These are phyloP conservation scores for Chrysoporthe puriensis DNA, from an alignment of 2,329 filamentous ascomycete species.

Conservation along the genomic window DNA sequence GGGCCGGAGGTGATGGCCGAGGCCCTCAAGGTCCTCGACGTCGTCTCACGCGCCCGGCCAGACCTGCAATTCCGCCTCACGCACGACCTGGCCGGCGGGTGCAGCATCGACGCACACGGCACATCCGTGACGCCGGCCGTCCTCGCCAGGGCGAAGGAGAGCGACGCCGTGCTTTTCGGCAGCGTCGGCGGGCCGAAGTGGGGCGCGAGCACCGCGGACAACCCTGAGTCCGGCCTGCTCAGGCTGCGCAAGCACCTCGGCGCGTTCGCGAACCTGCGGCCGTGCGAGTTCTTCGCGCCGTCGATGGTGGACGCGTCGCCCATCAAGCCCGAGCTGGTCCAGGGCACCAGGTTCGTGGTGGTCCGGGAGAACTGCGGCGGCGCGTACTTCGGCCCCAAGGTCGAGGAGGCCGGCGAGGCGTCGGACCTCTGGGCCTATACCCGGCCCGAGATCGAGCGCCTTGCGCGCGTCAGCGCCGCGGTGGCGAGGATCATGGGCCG, in stretches of 20 bases:
- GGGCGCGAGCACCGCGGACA: conserved; percentile 37
- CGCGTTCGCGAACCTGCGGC: conserved; percentile 55
- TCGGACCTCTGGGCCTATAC: conserved; percentile 54
- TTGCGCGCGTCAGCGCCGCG: conserved; percentile 49
- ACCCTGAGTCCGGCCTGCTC: conserved; percentile 49
- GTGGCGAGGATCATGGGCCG: conserved; percentile 42
- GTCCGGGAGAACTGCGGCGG: conserved; percentile 56
- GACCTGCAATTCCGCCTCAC: conserved; percentile 36
- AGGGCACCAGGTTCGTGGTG: conserved; percentile 52
- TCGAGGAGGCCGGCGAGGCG: conserved; percentile 32
- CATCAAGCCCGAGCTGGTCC: conserved; percentile 48
- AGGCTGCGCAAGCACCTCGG: conserved; percentile 45
- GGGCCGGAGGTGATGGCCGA: conserved; percentile 52
- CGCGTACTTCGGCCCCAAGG: conserved; percentile 49
- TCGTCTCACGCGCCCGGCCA: conserved; percentile 41
- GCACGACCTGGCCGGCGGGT: conserved; percentile 36
- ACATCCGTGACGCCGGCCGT: conserved; percentile 81
- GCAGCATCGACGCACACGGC: conserved; percentile 74
- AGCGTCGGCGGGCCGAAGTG: conserved; percentile 97
- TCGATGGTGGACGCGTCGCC: conserved; percentile 46
- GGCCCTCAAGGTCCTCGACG: conserved; percentile 50
- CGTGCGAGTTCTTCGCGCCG: conserved; percentile 50
- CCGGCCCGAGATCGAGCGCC: conserved; percentile 49
- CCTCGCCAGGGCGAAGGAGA: conserved; percentile 78
- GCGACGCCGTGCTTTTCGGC: conserved; percentile 88